Evolutionary conservation across 169 alveolate genomes (phyloP).

Genomic region (Plasmodium blacklocki): DNA sequence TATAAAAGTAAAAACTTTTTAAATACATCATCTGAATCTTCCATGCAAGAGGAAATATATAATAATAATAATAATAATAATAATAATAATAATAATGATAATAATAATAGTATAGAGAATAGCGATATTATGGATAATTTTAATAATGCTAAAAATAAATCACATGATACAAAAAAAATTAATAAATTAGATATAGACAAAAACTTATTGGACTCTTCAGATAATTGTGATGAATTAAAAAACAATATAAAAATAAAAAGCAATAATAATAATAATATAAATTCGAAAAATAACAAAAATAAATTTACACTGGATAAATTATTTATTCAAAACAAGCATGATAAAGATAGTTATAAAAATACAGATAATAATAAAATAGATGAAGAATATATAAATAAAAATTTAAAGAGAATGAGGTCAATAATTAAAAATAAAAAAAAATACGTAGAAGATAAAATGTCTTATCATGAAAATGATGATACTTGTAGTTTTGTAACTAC

Average conservation of each 20-base stretch:
- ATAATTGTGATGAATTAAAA: constrained; percentile 23
- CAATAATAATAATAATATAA: neutral
- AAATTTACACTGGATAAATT: constrained; percentile 46
- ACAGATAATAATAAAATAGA: neutral
- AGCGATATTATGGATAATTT: too few species aligned
- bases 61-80: neutral
- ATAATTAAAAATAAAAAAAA: constrained; percentile 50
- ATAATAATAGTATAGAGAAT: neutral
- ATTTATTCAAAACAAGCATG: constrained; percentile 8
- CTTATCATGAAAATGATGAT: constrained; percentile 17
- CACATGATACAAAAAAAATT: neutral
- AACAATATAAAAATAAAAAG: neutral
- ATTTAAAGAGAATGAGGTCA: constrained; percentile 32
- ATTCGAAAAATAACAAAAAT: constrained; percentile 14
- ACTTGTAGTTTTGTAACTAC: constrained; percentile 7
- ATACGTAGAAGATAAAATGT: constrained; percentile 8
- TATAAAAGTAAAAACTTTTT: neutral
- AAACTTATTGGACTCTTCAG: neutral
- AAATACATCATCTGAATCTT: too few species aligned
- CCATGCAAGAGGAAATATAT: neutral
- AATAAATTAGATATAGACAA: neutral
- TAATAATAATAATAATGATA: neutral
- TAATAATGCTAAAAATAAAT: too few species aligned
- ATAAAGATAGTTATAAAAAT: constrained; percentile 14
- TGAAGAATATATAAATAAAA: constrained; percentile 50